These are phyloP conservation scores for Bjerkandera adusta DNA, from an alignment of 1,284 basidiomycete genomes.

Conservation along the genomic window DNA sequence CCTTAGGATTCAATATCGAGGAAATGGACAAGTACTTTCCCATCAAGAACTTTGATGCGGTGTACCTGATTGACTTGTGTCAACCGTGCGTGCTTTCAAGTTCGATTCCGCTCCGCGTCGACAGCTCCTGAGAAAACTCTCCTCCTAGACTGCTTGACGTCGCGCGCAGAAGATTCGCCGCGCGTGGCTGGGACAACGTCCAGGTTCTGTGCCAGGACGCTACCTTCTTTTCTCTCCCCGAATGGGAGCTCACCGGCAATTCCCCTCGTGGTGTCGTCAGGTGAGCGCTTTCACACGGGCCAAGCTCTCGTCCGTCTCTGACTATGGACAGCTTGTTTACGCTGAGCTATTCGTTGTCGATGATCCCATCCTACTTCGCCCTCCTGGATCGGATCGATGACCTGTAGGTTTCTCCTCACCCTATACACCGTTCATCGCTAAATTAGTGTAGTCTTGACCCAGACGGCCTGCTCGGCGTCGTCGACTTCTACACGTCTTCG, in stretches of 20 bases:
- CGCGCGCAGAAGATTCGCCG: constrained; percentile 66
- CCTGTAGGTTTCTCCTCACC: constrained; percentile 2
- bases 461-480: constrained; percentile 68
- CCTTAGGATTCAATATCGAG: constrained; percentile 75
- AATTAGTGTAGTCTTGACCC: constrained; percentile 45
- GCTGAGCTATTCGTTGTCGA: constrained; percentile 72
- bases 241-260: constrained; percentile 36
- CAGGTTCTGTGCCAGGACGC: constrained; percentile 79
- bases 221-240: constrained; percentile 64
- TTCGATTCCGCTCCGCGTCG: background rate
- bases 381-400: constrained; percentile 12
- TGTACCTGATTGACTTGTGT: constrained; percentile 79
- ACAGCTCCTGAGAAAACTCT: background rate
- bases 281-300: constrained; percentile 1
- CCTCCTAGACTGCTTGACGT: constrained; percentile 55
- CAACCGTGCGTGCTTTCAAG: constrained; percentile 40
- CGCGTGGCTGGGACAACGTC: constrained; percentile 75
- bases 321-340: constrained; percentile 53
- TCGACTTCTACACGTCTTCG: constrained; percentile 80
- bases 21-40: constrained; percentile 76
- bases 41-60: constrained; percentile 60
- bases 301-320: background rate
- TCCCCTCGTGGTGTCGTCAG: constrained; percentile 13
- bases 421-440: constrained; percentile 38
- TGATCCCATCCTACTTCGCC: constrained; percentile 40